phyloP scores from a whole-genome alignment of 2,329 filamentous ascomycete species.

The Lizonia empirigonia region DNA sequence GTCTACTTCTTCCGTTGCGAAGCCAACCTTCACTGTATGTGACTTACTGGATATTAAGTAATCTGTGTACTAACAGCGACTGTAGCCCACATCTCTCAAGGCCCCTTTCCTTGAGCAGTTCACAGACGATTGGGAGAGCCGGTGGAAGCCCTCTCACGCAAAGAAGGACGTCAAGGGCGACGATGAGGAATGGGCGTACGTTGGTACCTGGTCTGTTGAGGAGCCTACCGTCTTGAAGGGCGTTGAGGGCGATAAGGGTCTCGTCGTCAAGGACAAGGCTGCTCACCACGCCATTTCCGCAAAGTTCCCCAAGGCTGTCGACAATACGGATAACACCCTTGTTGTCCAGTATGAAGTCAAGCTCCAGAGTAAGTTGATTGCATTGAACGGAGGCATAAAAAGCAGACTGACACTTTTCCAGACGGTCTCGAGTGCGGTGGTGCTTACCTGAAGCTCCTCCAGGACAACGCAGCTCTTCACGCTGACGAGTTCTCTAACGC shows the following conservation, averaged over 20 bases:
- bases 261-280: slow-evolving; percentile 96
- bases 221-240: slow-evolving; percentile 90
- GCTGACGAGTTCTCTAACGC: slow-evolving; percentile 97
- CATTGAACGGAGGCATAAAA: neutral
- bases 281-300: slow-evolving; percentile 99
- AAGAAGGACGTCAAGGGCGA: slow-evolving; percentile 88
- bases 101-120: slow-evolving; percentile 98
- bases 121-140: slow-evolving; percentile 89
- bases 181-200: slow-evolving; percentile 91
- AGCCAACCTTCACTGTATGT: slow-evolving; percentile 88
- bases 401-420: slow-evolving; percentile 51
- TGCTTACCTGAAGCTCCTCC: slow-evolving; percentile 98
- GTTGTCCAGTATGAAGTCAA: slow-evolving; percentile 99
- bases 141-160: slow-evolving; percentile 94
- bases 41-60: neutral
- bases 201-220: slow-evolving; percentile 96
- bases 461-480: slow-evolving; percentile 96
- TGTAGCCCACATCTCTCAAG: slow-evolving; percentile 85
- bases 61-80: slow-evolving; percentile 22
- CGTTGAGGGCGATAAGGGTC: slow-evolving; percentile 92
- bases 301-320: slow-evolving; percentile 95
- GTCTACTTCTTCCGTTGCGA: slow-evolving; percentile 65
- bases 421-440: slow-evolving; percentile 97
- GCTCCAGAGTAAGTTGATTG: slow-evolving; percentile 82
- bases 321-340: slow-evolving; percentile 95